Evolutionary conservation across 2,329 filamentous ascomycete species (phyloP), one percentile per base, ranked within the genome.

Genomic region (Aureobasidium sp.): DNA sequence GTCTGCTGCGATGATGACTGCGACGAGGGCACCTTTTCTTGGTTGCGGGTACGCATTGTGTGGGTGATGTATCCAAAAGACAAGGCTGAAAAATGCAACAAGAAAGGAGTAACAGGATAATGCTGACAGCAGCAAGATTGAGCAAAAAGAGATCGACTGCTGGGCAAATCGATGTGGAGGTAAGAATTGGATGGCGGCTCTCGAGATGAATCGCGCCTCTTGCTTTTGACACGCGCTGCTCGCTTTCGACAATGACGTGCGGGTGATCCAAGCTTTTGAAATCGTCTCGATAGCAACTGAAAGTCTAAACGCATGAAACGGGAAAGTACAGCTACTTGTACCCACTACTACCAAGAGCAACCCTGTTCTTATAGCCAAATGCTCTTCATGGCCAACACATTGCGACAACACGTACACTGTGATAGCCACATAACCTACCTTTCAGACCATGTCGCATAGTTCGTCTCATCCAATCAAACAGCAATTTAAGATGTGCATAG

Each of bases 21-120:
- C 17, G 46, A 51, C 17, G 36, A 26, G 10, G 52, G 39, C 64
- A 26, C 13, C 57, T 60, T 60, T 39, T 65, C 64, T 37, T 65
- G 64, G 29, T 61, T 58, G 59, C 64, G 61, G 39, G 64, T 65
- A 23, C 61, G 53, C 62, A 62, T 62, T 32, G n/a, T 56, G 41
- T n/a, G 27, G 10, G 46, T 7, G 39, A 26, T 23, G 41, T 58
- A 29, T 47, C 42, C 32, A 58, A 48, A 32, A 7, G 29, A 27
- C 53, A 32, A 20, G n/a, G 32, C n/a, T n/a, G 20, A n/a, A 39
- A 20, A 20, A 58, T 48, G 55, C 23, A 48, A 37, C 23, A 39
- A 26, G 20, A 34, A 9, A 29, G 20, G 5, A 23, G 13, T 2
- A 39, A 58, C 42, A 58, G 29, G 32, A 46, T 27, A 58, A 47